phyloP scores from a whole-genome alignment of 2,329 filamentous ascomycete species.

The Thielaviopsis cerberus region DNA sequence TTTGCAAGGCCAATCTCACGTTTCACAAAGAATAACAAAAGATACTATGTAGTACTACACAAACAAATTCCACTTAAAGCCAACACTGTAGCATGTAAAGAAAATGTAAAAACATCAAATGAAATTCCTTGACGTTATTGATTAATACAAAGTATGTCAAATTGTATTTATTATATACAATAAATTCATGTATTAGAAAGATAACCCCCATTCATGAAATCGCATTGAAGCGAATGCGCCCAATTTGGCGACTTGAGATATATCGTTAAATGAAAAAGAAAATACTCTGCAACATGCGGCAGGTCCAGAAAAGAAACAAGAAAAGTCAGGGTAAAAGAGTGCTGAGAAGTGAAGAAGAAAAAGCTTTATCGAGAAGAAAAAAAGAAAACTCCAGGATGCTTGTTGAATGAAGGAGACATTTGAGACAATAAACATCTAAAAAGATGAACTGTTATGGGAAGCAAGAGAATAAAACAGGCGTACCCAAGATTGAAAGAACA shows the following conservation, averaged over 20 bases:
- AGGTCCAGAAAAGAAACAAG: not conserved
- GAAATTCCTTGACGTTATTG: not conserved
- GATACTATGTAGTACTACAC: not conserved
- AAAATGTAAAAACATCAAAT: not conserved
- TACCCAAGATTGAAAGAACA: not conserved
- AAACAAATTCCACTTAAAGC: not conserved
- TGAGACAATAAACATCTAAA: not conserved
- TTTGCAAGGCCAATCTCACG: not conserved
- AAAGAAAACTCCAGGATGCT: not conserved
- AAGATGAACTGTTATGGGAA: not conserved
- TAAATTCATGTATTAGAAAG: not conserved
- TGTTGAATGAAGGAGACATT: not conserved
- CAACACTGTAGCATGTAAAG: too few relatives aligned
- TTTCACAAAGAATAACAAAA: not conserved
- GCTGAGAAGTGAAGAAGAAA: not conserved
- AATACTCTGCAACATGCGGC: not conserved
- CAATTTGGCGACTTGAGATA: not conserved
- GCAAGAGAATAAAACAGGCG: not conserved
- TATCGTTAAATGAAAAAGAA: not conserved
- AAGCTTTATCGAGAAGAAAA: not conserved
- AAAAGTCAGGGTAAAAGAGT: not conserved
- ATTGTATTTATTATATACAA: not conserved
- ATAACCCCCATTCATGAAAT: not conserved
- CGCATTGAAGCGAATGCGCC: not conserved
- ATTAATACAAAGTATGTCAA: not conserved